phyloP scores from a whole-genome alignment of 257 asterid species.

The Primulina eburnea region DNA sequence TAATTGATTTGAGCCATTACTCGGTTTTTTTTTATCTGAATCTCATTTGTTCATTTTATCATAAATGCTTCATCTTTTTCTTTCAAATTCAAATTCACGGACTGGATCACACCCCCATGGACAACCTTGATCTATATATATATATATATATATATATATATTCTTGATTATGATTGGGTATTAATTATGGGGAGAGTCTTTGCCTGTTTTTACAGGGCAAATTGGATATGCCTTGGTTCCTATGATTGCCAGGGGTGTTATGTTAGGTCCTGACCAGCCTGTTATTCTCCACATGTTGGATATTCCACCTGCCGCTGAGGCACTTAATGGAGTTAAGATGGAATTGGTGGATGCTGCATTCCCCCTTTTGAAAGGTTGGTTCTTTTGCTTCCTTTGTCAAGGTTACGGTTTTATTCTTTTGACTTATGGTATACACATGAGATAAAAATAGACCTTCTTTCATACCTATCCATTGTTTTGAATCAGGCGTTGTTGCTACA shows the following conservation, averaged over 20 bases:
- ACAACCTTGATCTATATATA: not conserved
- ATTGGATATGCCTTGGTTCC: conserved; percentile 94
- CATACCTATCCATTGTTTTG: conserved; percentile 12
- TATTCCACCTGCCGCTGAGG: conserved; percentile 87
- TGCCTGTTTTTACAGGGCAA: conserved; percentile 58
- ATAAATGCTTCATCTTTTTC: no score
- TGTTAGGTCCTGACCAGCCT: conserved; percentile 90
- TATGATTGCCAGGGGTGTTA: conserved; percentile 89
- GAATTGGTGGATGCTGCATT: conserved; percentile 89
- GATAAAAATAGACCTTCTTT: not conserved
- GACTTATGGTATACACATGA: not conserved
- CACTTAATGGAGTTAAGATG: conserved; percentile 90
- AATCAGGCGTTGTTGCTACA: conserved; percentile 88
- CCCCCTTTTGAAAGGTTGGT: conserved; percentile 82
- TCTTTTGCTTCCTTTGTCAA: not conserved
- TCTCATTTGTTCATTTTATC: no score
- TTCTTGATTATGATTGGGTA: not conserved
- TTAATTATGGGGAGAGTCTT: not conserved
- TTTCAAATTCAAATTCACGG: no score
- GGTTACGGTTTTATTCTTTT: not conserved
- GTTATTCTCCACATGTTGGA: conserved; percentile 95
- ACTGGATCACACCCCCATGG: no score
- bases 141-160: not conserved
- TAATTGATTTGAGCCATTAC: not conserved
- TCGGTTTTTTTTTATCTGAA: no score